Evolutionary conservation across 495 filamentous ascomycete species (phyloP), one percentile per base, ranked within the genome.

Genomic region (Lindgomyces ingoldianus): DNA sequence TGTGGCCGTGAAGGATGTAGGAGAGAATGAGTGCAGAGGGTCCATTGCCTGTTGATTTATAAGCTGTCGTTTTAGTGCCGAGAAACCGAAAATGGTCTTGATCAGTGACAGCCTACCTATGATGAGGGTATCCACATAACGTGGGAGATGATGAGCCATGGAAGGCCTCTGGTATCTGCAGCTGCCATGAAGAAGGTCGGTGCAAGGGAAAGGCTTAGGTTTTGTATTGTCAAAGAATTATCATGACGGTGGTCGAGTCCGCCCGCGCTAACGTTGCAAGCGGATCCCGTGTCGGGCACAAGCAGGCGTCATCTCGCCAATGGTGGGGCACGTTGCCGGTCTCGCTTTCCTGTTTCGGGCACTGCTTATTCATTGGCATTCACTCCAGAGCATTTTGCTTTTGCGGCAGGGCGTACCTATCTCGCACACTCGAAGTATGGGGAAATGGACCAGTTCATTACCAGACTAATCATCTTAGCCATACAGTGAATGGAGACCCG

Each of bases 21-120:
- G 84, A 86, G 24, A 89, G 79, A 70, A 88, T 83, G 72, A 89
- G 81, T 62, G 86, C 83, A 30, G 86, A 83, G 52, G 86, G 86
- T 33, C 86, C 86, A 68, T 86, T 87, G 57, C 86, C 86, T 76
- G 36, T 11, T 18, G 27, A 59, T 45, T 47, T 52, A 18, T 47
- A 2, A 62, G 44, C 45, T 11, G n/a, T 47, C 44, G 39, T 6
- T 30, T 16, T 12, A 29, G 22, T 19, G 11, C 12, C 25, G 36
- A n/a, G 27, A 29, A n/a, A 29, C 12, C n/a, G 25, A 1, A 6
- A 33, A 18, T 26, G 36, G 16, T 51, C 11, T 36, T n/a, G 42
- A 9, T 18, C 22, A 60, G 56, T 19, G 21, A n/a, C 29, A 12
- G 18, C 64, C 11, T 41, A 74, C 74, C 74, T 66, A 78, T 73